These are phyloP conservation scores for Fusarium sp. DNA, from an alignment of 2,329 filamentous ascomycete genomes.

Conservation along the genomic window DNA sequence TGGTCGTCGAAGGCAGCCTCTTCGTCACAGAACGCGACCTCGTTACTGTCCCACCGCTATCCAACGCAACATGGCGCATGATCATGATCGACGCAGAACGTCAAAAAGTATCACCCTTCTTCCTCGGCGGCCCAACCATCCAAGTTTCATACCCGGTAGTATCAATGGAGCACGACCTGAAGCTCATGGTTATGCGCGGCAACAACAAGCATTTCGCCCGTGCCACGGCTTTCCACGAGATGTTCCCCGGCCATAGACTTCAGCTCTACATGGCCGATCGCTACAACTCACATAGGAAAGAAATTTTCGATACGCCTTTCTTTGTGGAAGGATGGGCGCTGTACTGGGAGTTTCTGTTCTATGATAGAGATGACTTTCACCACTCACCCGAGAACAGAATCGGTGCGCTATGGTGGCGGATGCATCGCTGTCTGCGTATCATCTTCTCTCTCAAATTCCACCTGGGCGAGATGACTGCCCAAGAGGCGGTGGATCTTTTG, in stretches of 20 bases:
- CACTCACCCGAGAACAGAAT: conserved; percentile 30
- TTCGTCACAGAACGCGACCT: conserved; percentile 38
- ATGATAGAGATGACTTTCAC: conserved; percentile 30
- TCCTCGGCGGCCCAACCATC: conserved; percentile 29
- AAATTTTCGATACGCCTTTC: conserved; percentile 33
- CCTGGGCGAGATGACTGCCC: conserved; percentile 35
- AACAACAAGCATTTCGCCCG: conserved; percentile 35
- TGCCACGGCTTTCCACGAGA: conserved; percentile 32
- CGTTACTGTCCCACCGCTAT: conserved; percentile 19
- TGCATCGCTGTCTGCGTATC: conserved; percentile 35
- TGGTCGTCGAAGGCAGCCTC: conserved; percentile 33
- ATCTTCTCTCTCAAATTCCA: conserved; percentile 32
- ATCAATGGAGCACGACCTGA: conserved; percentile 33
- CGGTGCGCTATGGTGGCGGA: conserved; percentile 38
- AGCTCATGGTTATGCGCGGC: conserved; percentile 39
- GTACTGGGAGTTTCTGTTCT: conserved; percentile 41
- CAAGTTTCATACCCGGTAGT: conserved; percentile 32
- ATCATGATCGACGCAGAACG: conserved; percentile 32
- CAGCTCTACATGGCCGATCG: conserved; percentile 40
- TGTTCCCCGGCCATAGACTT: conserved; percentile 30
- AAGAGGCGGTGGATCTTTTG: conserved; percentile 30
- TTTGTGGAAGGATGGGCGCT: conserved; percentile 38
- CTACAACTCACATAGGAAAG: conserved; percentile 32
- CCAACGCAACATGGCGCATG: conserved; percentile 42
- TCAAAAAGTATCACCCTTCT: conserved; percentile 30